Evolutionary conservation across 176 grass and related monocot species (phyloP).

Genomic region (Sorghum bicolor): Sorghum_bicolor_NCBIv3 NC_012877.2:1070501-1071000

Average conservation of each 20-base stretch:
- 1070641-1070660: slow-evolving; percentile 94
- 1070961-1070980: background rate
- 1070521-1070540: slow-evolving; percentile 64
- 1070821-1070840: too few relatives aligned
- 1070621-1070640: slow-evolving; percentile 86
- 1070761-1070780: slow-evolving; percentile 96
- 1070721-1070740: slow-evolving; percentile 84
- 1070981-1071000: background rate
- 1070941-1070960: background rate
- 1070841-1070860: too few relatives aligned
- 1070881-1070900: background rate
- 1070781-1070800: slow-evolving; percentile 75
- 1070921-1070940: background rate
- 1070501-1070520: slow-evolving; percentile 15
- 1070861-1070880: background rate
- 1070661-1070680: slow-evolving; percentile 85
- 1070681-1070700: slow-evolving; percentile 82
- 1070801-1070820: background rate
- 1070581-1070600: slow-evolving; percentile 60
- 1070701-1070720: slow-evolving; percentile 87
- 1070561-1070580: background rate
- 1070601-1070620: slow-evolving; percentile 75
- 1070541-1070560: slow-evolving; percentile 67
- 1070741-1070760: slow-evolving; percentile 96
- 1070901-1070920: slow-evolving; percentile 29